A percentile compares a stretch with the other conserved stretches of the same genome.
phyloP scores from a whole-genome alignment of 1,284 basidiomycete species.

The Afroboletus lepidellus region DNA sequence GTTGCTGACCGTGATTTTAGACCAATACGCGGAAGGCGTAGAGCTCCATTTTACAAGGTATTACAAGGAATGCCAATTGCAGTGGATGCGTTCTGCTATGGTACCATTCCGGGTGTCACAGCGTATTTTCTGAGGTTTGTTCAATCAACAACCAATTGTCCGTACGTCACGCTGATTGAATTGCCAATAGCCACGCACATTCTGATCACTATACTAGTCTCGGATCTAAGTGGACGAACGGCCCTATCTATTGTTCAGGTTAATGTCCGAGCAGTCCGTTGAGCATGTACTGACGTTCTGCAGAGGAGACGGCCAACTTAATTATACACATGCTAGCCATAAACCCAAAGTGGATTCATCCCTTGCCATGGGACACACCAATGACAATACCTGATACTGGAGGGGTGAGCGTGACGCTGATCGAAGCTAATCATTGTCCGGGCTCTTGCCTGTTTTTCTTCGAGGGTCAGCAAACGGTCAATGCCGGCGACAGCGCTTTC shows the following conservation, averaged over 20 bases:
- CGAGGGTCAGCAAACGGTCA: conserved; percentile 84
- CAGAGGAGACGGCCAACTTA: conserved; percentile 78
- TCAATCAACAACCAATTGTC: background rate
- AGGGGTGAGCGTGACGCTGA: conserved; percentile 87
- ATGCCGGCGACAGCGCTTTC: conserved; percentile 81
- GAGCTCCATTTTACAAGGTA: conserved; percentile 95
- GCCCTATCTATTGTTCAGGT: conserved; percentile 92
- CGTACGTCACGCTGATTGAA: conserved; percentile 10
- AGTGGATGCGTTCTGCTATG: conserved; percentile 94
- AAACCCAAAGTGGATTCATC: conserved; percentile 82
- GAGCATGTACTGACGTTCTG: conserved; percentile 5
- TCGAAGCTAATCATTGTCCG: conserved; percentile 98
- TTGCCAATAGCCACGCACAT: conserved; percentile 74
- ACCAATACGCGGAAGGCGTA: conserved; percentile 52
- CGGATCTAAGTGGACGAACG: conserved; percentile 82
- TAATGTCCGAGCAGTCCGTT: background rate
- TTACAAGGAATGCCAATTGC: conserved; percentile 96
- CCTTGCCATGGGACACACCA: conserved; percentile 79
- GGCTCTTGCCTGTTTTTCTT: conserved; percentile 94
- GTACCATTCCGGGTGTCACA: conserved; percentile 81
- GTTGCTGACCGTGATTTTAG: conserved; percentile 50
- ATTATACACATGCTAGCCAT: conserved; percentile 89
- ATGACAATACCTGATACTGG: conserved; percentile 78
- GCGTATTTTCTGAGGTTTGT: conserved; percentile 85
- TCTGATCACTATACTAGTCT: conserved; percentile 94